Base-by-base conservation (phyloP, 1,284 basidiomycete genomes). In the Ganoderma multipileum region DNA sequence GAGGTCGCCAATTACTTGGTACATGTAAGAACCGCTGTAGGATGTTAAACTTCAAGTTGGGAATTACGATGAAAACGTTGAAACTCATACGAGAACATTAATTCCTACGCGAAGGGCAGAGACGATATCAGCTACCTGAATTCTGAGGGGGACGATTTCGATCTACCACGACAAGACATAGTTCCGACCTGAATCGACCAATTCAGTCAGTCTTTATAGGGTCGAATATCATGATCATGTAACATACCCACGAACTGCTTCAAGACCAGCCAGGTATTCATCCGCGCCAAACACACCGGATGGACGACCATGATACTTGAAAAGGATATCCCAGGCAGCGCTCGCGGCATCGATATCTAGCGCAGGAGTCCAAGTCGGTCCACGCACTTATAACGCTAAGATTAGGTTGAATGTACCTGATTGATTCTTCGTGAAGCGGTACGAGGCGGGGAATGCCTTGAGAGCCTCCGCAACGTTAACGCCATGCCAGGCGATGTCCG, bases 381-480 rank as follows among this genome's bases (percentile, higher is more conserved):
- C 7, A 39, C 44, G 4, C 7, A n/a, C n/a, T 47, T n/a, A n/a
- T n/a, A 6, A n/a, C 7, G 7, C 86, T 61, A 1, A 59, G 28
- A n/a, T 36, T 23, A 57, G 47, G 55, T 36, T 47, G 61, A 20
- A 68, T 70, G 50, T 59, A 87, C 86, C 85, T 36, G 84, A 83
- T 71, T 84, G 82, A 69, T 87, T 87, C 65, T 86, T 85, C 9
- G 86, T 86, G 74, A 87, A 87, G 18, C 86, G 82, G 70, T 86
- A 87, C 1, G 85, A 84, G 3, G 84, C 81, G n/a, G 85, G 84
- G 8, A 86, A 75, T 0, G 86, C 85, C 74, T 89, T 88, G 63
- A 88, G 77, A 6, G 85, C 86, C 75, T 88, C 87, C 4, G 86
- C 85, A 79, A 88, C 79, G 69, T 88, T 87, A 64, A 88, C 86